Evolutionary conservation across 176 grass and related monocot species (phyloP), one percentile per base, ranked within the genome.

Genomic region (Musa beccarii): DNA sequence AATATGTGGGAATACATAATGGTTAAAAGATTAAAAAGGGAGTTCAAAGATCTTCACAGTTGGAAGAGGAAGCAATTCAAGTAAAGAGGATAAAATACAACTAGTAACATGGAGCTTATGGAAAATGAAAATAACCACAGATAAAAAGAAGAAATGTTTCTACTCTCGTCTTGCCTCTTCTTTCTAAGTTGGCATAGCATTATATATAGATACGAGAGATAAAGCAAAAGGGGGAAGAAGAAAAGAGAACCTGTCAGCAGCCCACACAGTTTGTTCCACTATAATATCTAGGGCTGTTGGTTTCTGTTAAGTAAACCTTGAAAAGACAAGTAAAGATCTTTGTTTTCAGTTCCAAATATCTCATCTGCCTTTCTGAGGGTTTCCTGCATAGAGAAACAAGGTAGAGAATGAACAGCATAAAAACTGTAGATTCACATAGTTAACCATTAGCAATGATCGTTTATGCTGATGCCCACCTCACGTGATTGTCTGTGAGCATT

Each of bases 341-440:
- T 91, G 81, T 89, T 89, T 34, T 94, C 91, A 51, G 86, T 66
- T 76, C 95, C 95, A 89, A 99, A 99, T 75, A 94, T 94, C 59
- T 94, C 88, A 64, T 94, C 90, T 24, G 95, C 95, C 84, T 94
- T 99, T 79, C 87, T 89, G 22, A 99, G 83, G 54, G 95, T 92
- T 84, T 94, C 95, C 95, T 99, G 86, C 68, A 76, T 65, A 43
- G 17, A 34, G 28, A 10, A 12, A 2, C 15, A 80, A 25, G 23
- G 16, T 11, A 67, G 54, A 54, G 56, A 71, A 57, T 11, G 11
- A 74, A 10, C 28, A 75, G 11, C 3, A 43, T 43, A 11, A n/a
- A 51, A 65, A 53, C 6, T 11, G 68, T 51, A 3, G 16, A 10
- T 52, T 49, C 7, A 10, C 6, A 9, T 10, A 70, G 3, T 70